Base-by-base conservation (phyloP, 352 stramenopile genomes). In the Blastocystis sp. region DNA sequence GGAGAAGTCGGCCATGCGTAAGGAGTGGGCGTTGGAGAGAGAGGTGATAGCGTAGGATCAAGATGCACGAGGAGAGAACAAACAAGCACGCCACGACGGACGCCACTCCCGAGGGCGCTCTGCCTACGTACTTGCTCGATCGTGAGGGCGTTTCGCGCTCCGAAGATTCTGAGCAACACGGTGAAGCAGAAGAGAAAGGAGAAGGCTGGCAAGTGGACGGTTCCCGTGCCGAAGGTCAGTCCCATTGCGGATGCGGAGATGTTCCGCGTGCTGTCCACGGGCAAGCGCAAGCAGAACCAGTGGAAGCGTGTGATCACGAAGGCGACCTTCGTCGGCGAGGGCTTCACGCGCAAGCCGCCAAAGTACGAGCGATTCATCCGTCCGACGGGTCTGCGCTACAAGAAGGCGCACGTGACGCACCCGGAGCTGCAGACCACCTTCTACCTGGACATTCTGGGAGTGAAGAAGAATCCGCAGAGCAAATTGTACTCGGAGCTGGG, bases 361-460 rank as follows among this genome's bases (percentile, higher is more conserved):
- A 99, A 99, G 91, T 99, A 99, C 92, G 97, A 99, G 92, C 94
- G 97, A 43, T 99, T 99, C 91, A 99, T 99, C 89, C 95, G 97
- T 11, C 97, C 97, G 9, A 98, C 93, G 41, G 97, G 96, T 89
- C 94, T 99, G 90, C 94, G 97, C 77, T 98, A 99, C 91, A 99
- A 99, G 92, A 98, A 98, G 91, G 96, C 97, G 3, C 97, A 99
- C 91, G 96, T 99, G 23, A 99, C 96, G 17, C 97, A 99, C 93
- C 97, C 97, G n/a, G 97, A 99, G 92, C 93, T 99, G 62, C 98
- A 99, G 92, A 98, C 97, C 10, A 99, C 96, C 17, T 99, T 99
- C 92, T 96, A 98, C 92, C 91, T 99, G 71, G 96, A 98, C 91
- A 99, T 99, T 88, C 90, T 99, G 10, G 96, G 96, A 71, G 96